Evolutionary conservation across 495 filamentous ascomycete species (phyloP).

Genomic region (Penicillium diatomitis): DNA sequence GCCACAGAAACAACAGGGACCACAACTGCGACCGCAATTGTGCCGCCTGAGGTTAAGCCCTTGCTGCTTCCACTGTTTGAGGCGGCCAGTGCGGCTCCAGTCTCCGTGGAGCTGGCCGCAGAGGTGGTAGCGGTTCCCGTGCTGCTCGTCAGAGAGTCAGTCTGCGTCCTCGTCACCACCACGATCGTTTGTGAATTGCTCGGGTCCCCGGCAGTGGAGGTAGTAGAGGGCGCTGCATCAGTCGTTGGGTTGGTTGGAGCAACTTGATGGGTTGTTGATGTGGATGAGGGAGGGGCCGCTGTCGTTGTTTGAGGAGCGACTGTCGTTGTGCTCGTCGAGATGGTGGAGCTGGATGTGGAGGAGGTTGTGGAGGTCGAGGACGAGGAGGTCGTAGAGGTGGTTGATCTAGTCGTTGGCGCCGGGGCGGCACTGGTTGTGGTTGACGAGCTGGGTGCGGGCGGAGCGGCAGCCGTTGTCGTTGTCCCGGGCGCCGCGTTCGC

Average conservation of each 20-base stretch:
- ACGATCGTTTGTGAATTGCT: neutral
- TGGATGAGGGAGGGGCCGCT: conserved; percentile 18
- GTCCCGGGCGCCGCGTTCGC: too few species aligned
- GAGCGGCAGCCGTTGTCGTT: too few species aligned
- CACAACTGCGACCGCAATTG: conserved; percentile 86
- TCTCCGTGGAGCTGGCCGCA: conserved; percentile 20
- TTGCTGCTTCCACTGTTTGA: conserved; percentile 11
- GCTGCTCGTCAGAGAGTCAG: neutral
- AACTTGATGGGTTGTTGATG: conserved; percentile 5
- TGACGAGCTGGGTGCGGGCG: too few species aligned
- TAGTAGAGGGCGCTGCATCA: conserved; percentile 10
- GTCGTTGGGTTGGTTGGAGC: conserved; percentile 6
- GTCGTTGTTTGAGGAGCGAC: neutral
- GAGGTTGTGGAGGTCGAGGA: conserved; percentile 10
- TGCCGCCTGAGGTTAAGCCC: conserved; percentile 53
- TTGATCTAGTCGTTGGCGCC: neutral
- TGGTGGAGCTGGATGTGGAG: conserved; percentile 3
- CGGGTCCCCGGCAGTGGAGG: conserved; percentile 3
- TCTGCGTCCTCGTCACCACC: neutral
- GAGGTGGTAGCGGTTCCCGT: conserved; percentile 18
- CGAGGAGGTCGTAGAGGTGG: conserved; percentile 14
- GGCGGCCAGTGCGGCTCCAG: conserved; percentile 13
- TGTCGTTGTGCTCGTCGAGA: conserved; percentile 11
- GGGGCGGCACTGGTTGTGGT: too few species aligned
- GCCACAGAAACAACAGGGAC: conserved; percentile 87